Conservation (phyloP, 2,329 filamentous ascomycete species). For the Fusarium sp. region DNA sequence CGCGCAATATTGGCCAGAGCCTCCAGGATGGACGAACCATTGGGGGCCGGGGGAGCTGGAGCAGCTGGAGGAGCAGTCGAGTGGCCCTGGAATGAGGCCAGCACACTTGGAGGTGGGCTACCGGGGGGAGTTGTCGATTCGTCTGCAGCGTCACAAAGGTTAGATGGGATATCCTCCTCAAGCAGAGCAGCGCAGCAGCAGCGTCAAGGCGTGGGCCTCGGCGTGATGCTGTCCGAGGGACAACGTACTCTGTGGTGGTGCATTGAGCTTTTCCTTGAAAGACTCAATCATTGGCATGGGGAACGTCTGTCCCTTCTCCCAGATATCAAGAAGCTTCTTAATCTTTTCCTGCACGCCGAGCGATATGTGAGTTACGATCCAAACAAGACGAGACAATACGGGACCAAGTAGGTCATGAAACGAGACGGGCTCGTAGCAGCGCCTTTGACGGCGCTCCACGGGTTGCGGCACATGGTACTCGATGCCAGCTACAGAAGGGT, state of each 20-base stretch:
- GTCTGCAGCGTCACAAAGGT: slow-evolving; percentile 60
- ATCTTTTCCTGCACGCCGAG: slow-evolving; percentile 85
- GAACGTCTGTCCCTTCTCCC: slow-evolving; percentile 96
- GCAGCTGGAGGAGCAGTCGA: slow-evolving; percentile 41
- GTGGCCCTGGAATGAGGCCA: slow-evolving; percentile 51
- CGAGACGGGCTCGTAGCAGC: slow-evolving; percentile 14
- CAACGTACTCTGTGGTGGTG: slow-evolving; percentile 72
- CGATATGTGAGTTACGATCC: slow-evolving; percentile 53
- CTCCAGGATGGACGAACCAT: slow-evolving; percentile 74
- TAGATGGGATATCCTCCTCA: slow-evolving; percentile 47
- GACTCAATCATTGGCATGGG: slow-evolving; percentile 79
- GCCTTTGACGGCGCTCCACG: slow-evolving; percentile 24
- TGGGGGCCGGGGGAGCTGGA: slow-evolving; percentile 55
- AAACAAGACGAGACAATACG: slow-evolving; percentile 24
- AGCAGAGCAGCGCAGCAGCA: neutral
- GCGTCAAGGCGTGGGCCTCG: neutral
- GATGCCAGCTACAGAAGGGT: slow-evolving; percentile 37
- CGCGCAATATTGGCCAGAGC: slow-evolving; percentile 84
- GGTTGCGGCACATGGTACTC: slow-evolving; percentile 23
- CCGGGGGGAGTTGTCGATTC: slow-evolving; percentile 78
- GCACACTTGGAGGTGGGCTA: slow-evolving; percentile 62
- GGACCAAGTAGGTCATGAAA: slow-evolving; percentile 32
- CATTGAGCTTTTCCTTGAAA: slow-evolving; percentile 84
- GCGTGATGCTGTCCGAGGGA: slow-evolving; percentile 7
- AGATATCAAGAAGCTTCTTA: slow-evolving; percentile 92